Evolutionary conservation across 768 basidiomycete genomes (phyloP), one percentile per base, ranked within the genome.

Genomic region (Omphalotus guepiniiformis): DNA sequence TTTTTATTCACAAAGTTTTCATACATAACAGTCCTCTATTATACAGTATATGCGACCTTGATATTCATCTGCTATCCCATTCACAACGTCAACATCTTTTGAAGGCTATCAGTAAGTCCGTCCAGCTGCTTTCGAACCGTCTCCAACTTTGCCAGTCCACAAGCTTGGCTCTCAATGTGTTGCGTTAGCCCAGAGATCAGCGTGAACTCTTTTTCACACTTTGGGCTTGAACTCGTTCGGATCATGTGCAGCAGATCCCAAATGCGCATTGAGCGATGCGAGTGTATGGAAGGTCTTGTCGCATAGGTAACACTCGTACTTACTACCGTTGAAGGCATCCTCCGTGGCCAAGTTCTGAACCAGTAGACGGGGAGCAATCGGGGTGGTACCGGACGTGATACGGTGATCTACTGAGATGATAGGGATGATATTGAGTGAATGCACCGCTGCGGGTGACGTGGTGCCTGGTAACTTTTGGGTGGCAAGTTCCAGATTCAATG

Each of bases 251-350:
- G 62, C 60, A 38, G 71, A 72, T 52, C 60, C 60, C 29, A 69
- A 53, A 44, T 71, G 70, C 11, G 48, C 23, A 51, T 73, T 68
- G 16, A 75, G 64, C 3, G 59, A 52, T 1, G 29, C 3, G 15
- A 70, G 61, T 3, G 55, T 49, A 9, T 42, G 29, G 58, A 70
- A 74, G 13, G 50, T 56, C 27, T 54, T 57, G 32, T 59, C 52
- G 50, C 74, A 76, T 19, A 76, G 52, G 50, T 58, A 70, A 54
- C 74, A 76, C 51, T 67, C 66, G 51, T 66, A 76, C 6, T 60
- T 58, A 12, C 22, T 49, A 4, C 72, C 72, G 51, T 74, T 71
- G 60, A 63, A 74, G 5, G 72, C 61, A 5, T 42, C 53, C 18
- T 66, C 60, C 12, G 63, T 65, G 12, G 69, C 71, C 25, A 58